Evolutionary conservation across 2,329 filamentous ascomycete genomes (phyloP), one percentile per base, ranked within the genome.

Genomic region (Alternaria ethzedia): DNA sequence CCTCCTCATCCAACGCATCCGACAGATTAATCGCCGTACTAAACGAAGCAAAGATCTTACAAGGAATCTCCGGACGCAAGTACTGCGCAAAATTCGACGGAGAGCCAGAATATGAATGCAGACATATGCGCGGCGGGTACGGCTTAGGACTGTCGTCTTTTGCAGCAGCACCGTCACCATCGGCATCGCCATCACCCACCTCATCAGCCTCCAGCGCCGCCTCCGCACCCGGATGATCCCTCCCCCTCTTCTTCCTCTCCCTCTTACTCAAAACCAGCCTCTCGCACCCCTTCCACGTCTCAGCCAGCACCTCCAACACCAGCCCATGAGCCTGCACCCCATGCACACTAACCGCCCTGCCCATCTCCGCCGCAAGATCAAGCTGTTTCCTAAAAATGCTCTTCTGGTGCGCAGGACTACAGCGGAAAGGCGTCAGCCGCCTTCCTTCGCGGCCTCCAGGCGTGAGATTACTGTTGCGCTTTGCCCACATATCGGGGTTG

Each of bases 31-130:
- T 91, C 6, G 89, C 89, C 0, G 86, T 86, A 2, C 94, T 97
- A 76, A 98, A 96, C 1, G 94, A 97, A 72, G 97, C 94, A 80
- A 90, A 99, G 20, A 98, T 86, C 15, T 88, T 85, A 0, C 89
- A 88, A 0, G 95, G 95, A 9, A 96, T 88, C 1, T 86, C 84
- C 1, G 88, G 87, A 67, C 91, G 86, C 51, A 93, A 82, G 74
- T 97, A 98, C 78, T 94, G 93, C 68, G 87, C 90, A 41, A 97
- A 82, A 30, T 90, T 86, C 60, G 96, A 90, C 11, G 88, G 84
- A 6, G 90, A 87, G 0, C 93, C 95, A 51, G 92, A 96, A 80
- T 94, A 99, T 0, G 94, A 97, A 80, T 99, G 96, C 63, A 99
- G 87, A 75, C 96, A 99, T 76, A 98, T 90, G 9, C 94, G 85